Percentiles rank a stretch among this genome's conserved stretches.
These are phyloP conservation scores for Macrolepiota dolichaula DNA, from an alignment of 768 basidiomycete genomes.

Conservation along the genomic window DNA sequence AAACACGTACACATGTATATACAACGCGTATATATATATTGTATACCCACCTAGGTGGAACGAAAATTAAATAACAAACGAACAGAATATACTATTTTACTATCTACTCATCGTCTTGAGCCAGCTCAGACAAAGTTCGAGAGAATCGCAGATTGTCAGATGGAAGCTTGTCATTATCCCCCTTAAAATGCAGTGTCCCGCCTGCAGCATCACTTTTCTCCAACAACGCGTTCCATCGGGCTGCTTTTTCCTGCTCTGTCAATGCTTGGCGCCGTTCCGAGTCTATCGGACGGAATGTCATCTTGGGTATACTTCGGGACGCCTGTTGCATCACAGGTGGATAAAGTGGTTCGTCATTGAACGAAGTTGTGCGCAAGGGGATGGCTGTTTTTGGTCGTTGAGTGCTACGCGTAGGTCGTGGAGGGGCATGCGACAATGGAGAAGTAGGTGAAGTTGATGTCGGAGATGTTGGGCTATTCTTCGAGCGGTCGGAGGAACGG, in stretches of 20 bases:
- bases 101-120: constrained; percentile 9
- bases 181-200: constrained; percentile 64
- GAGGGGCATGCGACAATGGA: constrained; percentile 31
- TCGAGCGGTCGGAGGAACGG: constrained; percentile 12
- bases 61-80: background rate
- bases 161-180: constrained; percentile 23
- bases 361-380: constrained; percentile 19
- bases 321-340: background rate
- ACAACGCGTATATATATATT: constrained; percentile 5
- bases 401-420: constrained; percentile 23
- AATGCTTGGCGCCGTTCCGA: constrained; percentile 33
- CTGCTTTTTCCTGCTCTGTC: constrained; percentile 69
- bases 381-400: constrained; percentile 18
- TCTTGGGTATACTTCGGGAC: background rate
- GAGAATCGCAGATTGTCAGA: constrained; percentile 12
- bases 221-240: constrained; percentile 67
- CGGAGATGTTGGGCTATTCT: constrained; percentile 7
- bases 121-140: constrained; percentile 11
- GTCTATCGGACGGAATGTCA: constrained; percentile 48
- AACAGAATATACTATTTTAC: background rate
- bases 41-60: background rate
- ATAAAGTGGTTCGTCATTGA: constrained; percentile 9
- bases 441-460: constrained; percentile 15
- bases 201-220: constrained; percentile 66
- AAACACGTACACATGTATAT: constrained; percentile 8